Base-by-base conservation (phyloP, 169 alveolate species). In the Miamiensis avidus region DNA sequence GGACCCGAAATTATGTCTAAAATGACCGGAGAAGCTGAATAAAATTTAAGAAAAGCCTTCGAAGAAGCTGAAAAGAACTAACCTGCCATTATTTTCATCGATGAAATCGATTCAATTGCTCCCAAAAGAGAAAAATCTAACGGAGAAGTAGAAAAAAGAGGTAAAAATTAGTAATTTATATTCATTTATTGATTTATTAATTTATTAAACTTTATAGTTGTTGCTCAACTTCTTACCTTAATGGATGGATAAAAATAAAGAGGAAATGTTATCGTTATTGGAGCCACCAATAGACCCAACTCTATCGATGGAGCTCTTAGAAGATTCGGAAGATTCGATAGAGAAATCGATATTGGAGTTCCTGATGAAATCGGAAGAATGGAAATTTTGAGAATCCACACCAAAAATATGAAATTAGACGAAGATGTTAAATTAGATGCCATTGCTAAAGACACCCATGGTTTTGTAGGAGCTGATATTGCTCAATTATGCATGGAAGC, bases 141-240 rank as follows among this genome's bases (percentile, higher is more conserved):
- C 94, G 99, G 99, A 20, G 99, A 99, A 93, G 99, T 99, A n/a
- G 99, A 99, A 93, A 97, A 99, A 86, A 97, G 99, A 89, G n/a
- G n/a, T n/a, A n/a, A n/a, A n/a, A n/a, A n/a, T n/a, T n/a, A n/a
- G n/a, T n/a, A n/a, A n/a, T n/a, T n/a, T n/a, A n/a, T n/a, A n/a
- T n/a, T n/a, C n/a, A n/a, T n/a, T n/a, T n/a, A n/a, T n/a, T n/a
- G n/a, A n/a, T n/a, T n/a, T n/a, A n/a, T n/a, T n/a, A n/a, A n/a
- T n/a, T n/a, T n/a, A n/a, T n/a, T n/a, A n/a, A n/a, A n/a, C n/a
- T n/a, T n/a, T n/a, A n/a, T n/a, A n/a, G 99, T 99, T 69, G 99
- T 99, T 29, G 97, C 99, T 25, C 99, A 99, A 94, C 93, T 99
- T 78, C 95, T 99, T 65, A 99, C 99, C 28, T 95, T 99, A 75